Evolutionary conservation across 2,329 filamentous ascomycete genomes (phyloP).

Genomic region (Alternaria sp.): DNA sequence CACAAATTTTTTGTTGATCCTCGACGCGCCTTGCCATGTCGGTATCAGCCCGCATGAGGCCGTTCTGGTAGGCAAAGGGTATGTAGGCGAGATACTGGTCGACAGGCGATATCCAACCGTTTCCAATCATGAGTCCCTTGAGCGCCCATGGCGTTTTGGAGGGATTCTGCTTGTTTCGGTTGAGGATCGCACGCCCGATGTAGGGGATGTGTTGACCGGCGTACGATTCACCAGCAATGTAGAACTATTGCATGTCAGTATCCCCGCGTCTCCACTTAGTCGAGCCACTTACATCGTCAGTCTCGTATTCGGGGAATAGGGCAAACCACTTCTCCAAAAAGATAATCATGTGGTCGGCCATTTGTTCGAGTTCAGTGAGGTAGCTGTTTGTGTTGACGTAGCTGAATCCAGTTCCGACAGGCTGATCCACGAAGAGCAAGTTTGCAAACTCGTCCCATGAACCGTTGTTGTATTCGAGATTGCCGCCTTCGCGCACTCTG

Average conservation of each 20-base stretch:
- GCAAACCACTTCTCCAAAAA: constrained; percentile 93
- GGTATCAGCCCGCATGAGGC: constrained; percentile 73
- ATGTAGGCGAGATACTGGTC: constrained; percentile 93
- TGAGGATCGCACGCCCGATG: constrained; percentile 88
- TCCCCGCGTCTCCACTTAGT: background rate
- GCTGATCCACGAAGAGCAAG: constrained; percentile 94
- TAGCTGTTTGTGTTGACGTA: constrained; percentile 92
- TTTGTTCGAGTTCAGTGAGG: constrained; percentile 82
- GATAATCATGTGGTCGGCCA: constrained; percentile 85
- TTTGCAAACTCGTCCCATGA: constrained; percentile 99
- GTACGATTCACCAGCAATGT: constrained; percentile 94
- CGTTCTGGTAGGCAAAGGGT: constrained; percentile 78
- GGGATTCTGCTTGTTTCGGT: constrained; percentile 73
- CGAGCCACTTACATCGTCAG: constrained; percentile 78
- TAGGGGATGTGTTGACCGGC: constrained; percentile 98
- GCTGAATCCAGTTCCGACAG: constrained; percentile 95
- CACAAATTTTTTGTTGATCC: constrained; percentile 72
- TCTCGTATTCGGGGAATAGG: constrained; percentile 88
- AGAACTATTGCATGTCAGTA: constrained; percentile 68
- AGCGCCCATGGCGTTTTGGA: constrained; percentile 73
- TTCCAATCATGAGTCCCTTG: constrained; percentile 88
- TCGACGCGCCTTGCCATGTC: constrained; percentile 72
- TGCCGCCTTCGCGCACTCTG: constrained; percentile 75
- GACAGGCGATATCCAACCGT: constrained; percentile 91
- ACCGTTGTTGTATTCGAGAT: constrained; percentile 84